A percentile compares a stretch with the other conserved stretches of the same genome.
phyloP scores from a whole-genome alignment of 495 filamentous ascomycete genomes.

The Podospora anserina region DNA sequence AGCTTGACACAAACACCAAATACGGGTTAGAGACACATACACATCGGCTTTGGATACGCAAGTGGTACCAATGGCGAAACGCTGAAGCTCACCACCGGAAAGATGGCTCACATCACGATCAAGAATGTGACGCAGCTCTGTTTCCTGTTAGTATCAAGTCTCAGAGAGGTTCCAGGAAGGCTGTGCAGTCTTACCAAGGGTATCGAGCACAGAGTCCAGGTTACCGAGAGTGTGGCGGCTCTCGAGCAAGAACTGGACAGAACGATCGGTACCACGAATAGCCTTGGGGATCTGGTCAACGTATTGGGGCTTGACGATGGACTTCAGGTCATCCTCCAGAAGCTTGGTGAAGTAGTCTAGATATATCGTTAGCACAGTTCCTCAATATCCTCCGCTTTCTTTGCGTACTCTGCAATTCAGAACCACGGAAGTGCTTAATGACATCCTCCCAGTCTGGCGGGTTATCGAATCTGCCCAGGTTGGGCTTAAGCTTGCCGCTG shows the following conservation, averaged over 20 bases:
- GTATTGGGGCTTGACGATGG: slow-evolving; percentile 98
- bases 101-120: slow-evolving; percentile 84
- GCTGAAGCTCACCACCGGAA: slow-evolving; percentile 95
- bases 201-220: slow-evolving; percentile 77
- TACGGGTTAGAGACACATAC: slow-evolving; percentile 46
- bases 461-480: slow-evolving; percentile 90
- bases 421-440: slow-evolving; percentile 94
- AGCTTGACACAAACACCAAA: background rate
- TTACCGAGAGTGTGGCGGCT: slow-evolving; percentile 72
- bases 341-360: slow-evolving; percentile 98
- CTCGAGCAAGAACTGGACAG: slow-evolving; percentile 72
- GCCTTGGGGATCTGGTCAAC: slow-evolving; percentile 96
- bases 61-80: slow-evolving; percentile 92
- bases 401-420: slow-evolving; percentile 85
- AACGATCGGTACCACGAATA: slow-evolving; percentile 71
- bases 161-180: slow-evolving; percentile 17
- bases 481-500: slow-evolving; percentile 96
- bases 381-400: background rate
- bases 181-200: slow-evolving; percentile 50
- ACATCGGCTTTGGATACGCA: slow-evolving; percentile 97
- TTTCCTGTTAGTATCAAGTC: slow-evolving; percentile 23
- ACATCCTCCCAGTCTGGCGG: slow-evolving; percentile 99
- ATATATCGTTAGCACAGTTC: slow-evolving; percentile 5
- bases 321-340: slow-evolving; percentile 91
- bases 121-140: slow-evolving; percentile 80